Percentiles rank a stretch among this genome's conserved stretches.
phyloP scores from a whole-genome alignment of 805 yeast genomes.

The Metschnikowia picachoensis region DNA sequence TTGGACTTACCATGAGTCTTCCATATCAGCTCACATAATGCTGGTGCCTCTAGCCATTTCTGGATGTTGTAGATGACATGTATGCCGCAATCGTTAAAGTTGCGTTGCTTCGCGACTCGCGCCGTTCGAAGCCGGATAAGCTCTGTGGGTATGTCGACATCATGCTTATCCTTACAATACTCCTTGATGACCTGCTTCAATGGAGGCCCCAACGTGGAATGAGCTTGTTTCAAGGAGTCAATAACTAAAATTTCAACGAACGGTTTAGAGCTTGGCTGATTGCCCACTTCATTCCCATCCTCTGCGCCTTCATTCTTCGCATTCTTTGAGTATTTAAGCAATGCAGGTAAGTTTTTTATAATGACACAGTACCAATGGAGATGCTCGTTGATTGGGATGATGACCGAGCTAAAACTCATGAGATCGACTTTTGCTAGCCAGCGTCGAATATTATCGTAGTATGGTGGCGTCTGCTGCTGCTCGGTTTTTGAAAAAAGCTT shows the following conservation, averaged over 20 bases:
- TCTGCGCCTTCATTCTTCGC: background rate
- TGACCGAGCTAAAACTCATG: constrained; percentile 52
- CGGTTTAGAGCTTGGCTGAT: background rate
- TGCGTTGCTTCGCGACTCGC: constrained; percentile 76
- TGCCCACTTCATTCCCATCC: background rate
- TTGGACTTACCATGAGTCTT: constrained; percentile 17
- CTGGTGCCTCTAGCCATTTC: constrained; percentile 51
- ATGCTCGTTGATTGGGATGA: constrained; percentile 78
- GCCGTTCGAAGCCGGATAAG: constrained; percentile 48
- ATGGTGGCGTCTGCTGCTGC: constrained; percentile 25
- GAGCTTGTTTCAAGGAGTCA: constrained; percentile 71
- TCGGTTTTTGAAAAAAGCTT: constrained; percentile 43
- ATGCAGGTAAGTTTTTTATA: constrained; percentile 49
- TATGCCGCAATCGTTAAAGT: constrained; percentile 92
- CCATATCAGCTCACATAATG: constrained; percentile 50
- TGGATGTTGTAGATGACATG: constrained; percentile 76
- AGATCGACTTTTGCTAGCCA: constrained; percentile 75
- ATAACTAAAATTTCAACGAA: constrained; percentile 51
- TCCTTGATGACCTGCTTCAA: constrained; percentile 56
- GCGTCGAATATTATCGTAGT: constrained; percentile 61
- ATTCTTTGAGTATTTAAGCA: constrained; percentile 12
- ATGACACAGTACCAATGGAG: constrained; percentile 88
- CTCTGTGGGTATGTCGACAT: constrained; percentile 41
- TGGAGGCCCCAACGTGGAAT: constrained; percentile 48
- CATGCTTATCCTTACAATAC: constrained; percentile 66